A percentile compares a stretch with the other conserved stretches of the same genome.
Conservation (phyloP, 139 green algal species). For the Coccomyxa sp. region DNA sequence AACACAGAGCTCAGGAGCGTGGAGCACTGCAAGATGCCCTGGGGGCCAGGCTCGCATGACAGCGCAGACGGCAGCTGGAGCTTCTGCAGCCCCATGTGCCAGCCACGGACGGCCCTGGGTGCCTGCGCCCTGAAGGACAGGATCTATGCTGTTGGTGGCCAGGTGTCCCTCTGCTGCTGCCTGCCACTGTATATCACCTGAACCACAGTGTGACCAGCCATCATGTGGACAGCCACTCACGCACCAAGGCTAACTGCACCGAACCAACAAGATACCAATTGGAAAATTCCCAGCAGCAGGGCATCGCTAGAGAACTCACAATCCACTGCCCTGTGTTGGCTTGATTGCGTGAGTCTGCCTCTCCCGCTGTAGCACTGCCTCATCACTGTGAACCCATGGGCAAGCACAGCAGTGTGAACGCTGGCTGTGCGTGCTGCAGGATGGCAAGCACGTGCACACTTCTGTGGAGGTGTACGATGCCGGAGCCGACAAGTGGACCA, state of each 20-base stretch:
- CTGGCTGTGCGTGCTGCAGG: slow-evolving; percentile 16
- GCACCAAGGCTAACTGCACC: too few species aligned
- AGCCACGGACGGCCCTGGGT: slow-evolving; percentile 36
- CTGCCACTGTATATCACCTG: too few species aligned
- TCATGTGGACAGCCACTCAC: too few species aligned
- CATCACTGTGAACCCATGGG: too few species aligned
- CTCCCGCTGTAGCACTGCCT: too few species aligned
- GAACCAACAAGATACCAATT: too few species aligned
- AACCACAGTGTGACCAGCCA: too few species aligned
- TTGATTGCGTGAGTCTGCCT: too few species aligned
- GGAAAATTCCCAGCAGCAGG: too few species aligned
- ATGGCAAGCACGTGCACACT: slow-evolving; percentile 32
- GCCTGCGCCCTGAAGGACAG: slow-evolving; percentile 28
- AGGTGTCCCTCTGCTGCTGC: too few species aligned
- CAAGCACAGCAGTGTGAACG: background rate
- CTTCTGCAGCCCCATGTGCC: slow-evolving; percentile 25
- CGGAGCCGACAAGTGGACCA: slow-evolving; percentile 30
- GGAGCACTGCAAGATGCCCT: slow-evolving; percentile 12
- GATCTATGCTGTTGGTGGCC: slow-evolving; percentile 61
- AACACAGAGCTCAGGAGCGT: slow-evolving; percentile 17
- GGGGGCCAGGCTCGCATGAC: background rate
- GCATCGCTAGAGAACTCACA: too few species aligned
- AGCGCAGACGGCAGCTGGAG: slow-evolving; percentile 3
- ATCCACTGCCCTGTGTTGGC: too few species aligned
- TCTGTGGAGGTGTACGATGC: slow-evolving; percentile 36